phyloP scores from a whole-genome alignment of 2,329 filamentous ascomycete genomes.

The Botrytis galanthina region DNA sequence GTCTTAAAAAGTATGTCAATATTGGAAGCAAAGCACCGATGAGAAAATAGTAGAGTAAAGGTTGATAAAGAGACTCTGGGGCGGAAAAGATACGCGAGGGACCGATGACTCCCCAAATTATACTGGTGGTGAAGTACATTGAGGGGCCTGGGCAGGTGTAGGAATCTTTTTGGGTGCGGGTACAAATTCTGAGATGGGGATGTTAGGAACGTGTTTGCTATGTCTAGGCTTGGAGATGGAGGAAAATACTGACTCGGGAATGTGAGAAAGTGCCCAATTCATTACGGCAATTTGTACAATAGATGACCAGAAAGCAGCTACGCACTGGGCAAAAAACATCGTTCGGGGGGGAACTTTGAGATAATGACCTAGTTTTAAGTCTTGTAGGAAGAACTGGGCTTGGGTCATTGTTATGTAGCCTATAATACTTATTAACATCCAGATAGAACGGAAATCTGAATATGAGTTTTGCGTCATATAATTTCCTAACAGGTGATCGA shows the following conservation, averaged over 20 bases:
- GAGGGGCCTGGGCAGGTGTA: conserved; percentile 47
- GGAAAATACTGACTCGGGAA: conserved; percentile 45
- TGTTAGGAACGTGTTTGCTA: conserved; percentile 63
- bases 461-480: background rate
- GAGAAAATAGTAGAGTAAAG: conserved; percentile 50
- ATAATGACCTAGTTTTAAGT: conserved; percentile 52
- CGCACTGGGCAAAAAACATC: conserved; percentile 60
- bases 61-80: conserved; percentile 47
- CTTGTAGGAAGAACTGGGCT: conserved; percentile 47
- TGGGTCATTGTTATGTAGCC: conserved; percentile 48
- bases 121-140: conserved; percentile 55
- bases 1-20: conserved; percentile 53
- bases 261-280: conserved; percentile 58
- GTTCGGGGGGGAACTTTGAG: conserved; percentile 48
- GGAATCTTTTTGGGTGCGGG: conserved; percentile 54
- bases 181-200: conserved; percentile 59
- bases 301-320: conserved; percentile 48
- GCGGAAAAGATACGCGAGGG: conserved; percentile 47
- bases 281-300: conserved; percentile 64
- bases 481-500: too few relatives aligned
- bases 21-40: conserved; percentile 56
- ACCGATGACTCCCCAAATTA: conserved; percentile 53
- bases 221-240: conserved; percentile 45
- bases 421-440: background rate
- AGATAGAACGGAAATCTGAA: too few relatives aligned